Evolutionary conservation across 345 rosid species (phyloP).

Genomic region (Syzygium aqueum): DNA sequence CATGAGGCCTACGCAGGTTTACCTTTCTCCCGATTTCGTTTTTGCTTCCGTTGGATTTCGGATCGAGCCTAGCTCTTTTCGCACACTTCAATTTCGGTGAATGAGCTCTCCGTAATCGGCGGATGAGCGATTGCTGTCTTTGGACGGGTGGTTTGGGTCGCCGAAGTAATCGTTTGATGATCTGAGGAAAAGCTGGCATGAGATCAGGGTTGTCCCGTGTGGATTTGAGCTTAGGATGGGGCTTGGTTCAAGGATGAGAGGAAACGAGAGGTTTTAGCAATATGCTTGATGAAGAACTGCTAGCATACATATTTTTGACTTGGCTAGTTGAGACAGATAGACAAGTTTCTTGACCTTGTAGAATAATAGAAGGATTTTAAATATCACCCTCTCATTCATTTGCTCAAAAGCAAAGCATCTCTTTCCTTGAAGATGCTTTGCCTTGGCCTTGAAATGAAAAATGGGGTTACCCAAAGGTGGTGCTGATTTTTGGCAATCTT

Average conservation of each 20-base stretch:
- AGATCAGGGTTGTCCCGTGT: neutral
- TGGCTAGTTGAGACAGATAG: neutral
- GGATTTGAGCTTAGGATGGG: too few species aligned
- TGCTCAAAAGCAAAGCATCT: neutral
- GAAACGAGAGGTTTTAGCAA: neutral
- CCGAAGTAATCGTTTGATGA: neutral
- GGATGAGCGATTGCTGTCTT: neutral
- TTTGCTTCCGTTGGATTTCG: neutral
- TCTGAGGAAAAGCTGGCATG: neutral
- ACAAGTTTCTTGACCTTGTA: neutral
- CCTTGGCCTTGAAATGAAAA: neutral
- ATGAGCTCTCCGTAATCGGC: neutral
- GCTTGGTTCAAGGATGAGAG: neutral
- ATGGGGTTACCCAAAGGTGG: neutral
- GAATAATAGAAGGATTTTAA: neutral
- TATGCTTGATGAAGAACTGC: neutral
- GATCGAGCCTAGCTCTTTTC: neutral
- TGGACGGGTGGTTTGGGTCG: neutral
- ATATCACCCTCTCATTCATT: neutral
- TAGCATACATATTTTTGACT: neutral
- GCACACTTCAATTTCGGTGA: neutral
- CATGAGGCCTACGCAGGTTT: slow-evolving; percentile 99
- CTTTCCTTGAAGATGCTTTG: neutral
- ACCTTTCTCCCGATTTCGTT: neutral
- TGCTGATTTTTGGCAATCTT: neutral